Evolutionary conservation across 2,329 filamentous ascomycete genomes (phyloP).

Genomic region (Allantophomopsis lycopodina): DNA sequence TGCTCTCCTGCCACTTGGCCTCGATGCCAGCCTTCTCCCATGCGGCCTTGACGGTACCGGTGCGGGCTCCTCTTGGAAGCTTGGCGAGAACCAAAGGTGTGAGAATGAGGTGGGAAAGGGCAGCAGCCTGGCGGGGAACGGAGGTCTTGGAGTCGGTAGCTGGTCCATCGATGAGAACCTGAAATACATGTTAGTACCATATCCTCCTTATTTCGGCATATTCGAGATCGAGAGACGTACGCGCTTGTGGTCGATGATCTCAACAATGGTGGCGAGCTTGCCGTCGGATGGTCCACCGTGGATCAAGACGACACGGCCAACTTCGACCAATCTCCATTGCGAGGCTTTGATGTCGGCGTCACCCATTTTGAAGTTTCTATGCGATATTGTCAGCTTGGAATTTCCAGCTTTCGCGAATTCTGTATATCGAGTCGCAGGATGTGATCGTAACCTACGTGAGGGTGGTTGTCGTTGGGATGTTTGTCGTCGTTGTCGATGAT

Average conservation of each 20-base stretch:
- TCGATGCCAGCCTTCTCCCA: conserved; percentile 92
- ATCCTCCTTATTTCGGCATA: conserved; percentile 4
- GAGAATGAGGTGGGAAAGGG: conserved; percentile 74
- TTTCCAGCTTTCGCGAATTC: conserved; percentile 5
- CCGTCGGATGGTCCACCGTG: conserved; percentile 66
- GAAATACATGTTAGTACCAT: conserved; percentile 18
- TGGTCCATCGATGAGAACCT: conserved; percentile 96
- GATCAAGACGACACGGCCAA: conserved; percentile 93
- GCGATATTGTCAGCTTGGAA: conserved; percentile 9
- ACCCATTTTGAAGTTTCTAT: conserved; percentile 60
- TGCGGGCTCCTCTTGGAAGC: conserved; percentile 75
- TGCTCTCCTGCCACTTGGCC: conserved; percentile 80
- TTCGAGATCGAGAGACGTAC: conserved; percentile 47
- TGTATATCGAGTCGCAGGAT: too few relatives aligned
- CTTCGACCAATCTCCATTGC: conserved; percentile 93
- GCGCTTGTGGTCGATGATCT: conserved; percentile 99
- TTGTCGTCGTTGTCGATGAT: conserved; percentile 1
- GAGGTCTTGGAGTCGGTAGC: conserved; percentile 65
- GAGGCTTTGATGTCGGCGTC: conserved; percentile 71
- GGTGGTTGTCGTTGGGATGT: neutral
- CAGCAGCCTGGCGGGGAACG: conserved; percentile 76
- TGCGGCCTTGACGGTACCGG: conserved; percentile 67
- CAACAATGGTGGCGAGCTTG: conserved; percentile 86
- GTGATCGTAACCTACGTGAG: too few relatives aligned
- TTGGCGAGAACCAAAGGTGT: conserved; percentile 79